These are phyloP conservation scores for Dryas integrifolia DNA, from an alignment of 331 rosid genomes.

Conservation along the genomic window DNA sequence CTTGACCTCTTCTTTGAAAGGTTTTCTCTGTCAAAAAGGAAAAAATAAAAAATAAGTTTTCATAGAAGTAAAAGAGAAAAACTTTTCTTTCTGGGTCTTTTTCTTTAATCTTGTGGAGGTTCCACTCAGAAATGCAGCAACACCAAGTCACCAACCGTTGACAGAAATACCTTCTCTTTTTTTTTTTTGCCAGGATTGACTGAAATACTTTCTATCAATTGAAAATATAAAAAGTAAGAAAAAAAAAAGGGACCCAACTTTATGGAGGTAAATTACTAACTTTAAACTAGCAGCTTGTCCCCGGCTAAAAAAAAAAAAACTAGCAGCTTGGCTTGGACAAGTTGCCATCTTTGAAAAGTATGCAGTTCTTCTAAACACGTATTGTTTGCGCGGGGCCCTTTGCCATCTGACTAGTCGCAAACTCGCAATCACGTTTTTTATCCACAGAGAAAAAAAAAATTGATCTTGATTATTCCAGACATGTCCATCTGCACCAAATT, in stretches of 20 bases:
- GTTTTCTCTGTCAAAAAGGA: not conserved
- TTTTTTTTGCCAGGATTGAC: not conserved
- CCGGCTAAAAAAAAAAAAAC: no score
- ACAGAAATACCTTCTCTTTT: not conserved
- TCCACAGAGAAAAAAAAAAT: not conserved
- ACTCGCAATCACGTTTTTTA: not conserved
- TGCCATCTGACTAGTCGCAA: not conserved
- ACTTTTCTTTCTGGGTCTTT: not conserved
- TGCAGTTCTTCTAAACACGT: not conserved
- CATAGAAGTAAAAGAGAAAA: not conserved
- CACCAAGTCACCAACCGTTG: not conserved
- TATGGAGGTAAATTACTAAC: not conserved
- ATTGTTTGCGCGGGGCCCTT: not conserved
- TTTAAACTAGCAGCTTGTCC: not conserved
- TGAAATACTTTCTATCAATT: not conserved
- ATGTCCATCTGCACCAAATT: no score
- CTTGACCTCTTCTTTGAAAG: slow-evolving; percentile 13
- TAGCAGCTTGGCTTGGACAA: no score
- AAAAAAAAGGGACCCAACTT: not conserved
- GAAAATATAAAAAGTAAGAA: not conserved
- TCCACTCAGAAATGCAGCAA: not conserved
- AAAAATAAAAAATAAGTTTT: not conserved
- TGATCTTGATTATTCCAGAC: no score
- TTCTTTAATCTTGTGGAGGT: slow-evolving; percentile 6
- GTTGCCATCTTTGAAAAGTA: not conserved